Conservation (phyloP, 106 monocot species). For the Alisma plantagoaquatica region DNA sequence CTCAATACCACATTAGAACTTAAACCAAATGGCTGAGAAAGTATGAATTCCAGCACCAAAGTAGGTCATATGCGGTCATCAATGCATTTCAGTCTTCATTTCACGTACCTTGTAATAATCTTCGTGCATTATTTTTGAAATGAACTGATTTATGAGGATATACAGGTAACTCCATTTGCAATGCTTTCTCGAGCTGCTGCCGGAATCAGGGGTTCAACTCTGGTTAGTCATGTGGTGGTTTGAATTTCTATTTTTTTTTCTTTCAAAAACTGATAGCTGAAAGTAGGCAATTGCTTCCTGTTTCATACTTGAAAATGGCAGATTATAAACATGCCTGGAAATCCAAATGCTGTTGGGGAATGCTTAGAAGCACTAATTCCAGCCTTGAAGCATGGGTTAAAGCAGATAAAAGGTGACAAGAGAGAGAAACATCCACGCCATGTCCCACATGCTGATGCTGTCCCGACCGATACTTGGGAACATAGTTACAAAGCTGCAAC, state of each 20-base stretch:
- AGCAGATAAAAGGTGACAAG: conserved; percentile 84
- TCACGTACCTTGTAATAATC: no score
- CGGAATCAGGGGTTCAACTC: conserved; percentile 89
- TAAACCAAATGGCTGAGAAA: no score
- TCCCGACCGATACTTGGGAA: conserved; percentile 67
- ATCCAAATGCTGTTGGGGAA: conserved; percentile 88
- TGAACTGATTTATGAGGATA: no score
- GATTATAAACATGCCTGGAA: conserved; percentile 99
- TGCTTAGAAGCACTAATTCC: conserved; percentile 86
- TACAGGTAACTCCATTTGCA: conserved; percentile 88
- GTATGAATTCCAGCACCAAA: no score
- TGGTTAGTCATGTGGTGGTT: conserved; percentile 30
- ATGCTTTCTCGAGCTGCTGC: conserved; percentile 83
- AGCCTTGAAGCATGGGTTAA: conserved; percentile 72
- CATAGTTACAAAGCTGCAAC: conserved; percentile 49
- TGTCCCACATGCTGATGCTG: conserved; percentile 54
- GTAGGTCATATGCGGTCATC: no score
- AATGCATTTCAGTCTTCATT: no score
- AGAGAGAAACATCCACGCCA: conserved; percentile 98
- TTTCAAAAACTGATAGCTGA: neutral
- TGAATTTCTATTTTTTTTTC: neutral
- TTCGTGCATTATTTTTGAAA: no score
- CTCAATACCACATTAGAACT: no score
- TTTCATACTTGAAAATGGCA: conserved; percentile 4
- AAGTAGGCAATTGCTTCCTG: neutral